These are phyloP conservation scores for Bauhinia variegata DNA, from an alignment of 306 rosid species.

Conservation along the genomic window DNA sequence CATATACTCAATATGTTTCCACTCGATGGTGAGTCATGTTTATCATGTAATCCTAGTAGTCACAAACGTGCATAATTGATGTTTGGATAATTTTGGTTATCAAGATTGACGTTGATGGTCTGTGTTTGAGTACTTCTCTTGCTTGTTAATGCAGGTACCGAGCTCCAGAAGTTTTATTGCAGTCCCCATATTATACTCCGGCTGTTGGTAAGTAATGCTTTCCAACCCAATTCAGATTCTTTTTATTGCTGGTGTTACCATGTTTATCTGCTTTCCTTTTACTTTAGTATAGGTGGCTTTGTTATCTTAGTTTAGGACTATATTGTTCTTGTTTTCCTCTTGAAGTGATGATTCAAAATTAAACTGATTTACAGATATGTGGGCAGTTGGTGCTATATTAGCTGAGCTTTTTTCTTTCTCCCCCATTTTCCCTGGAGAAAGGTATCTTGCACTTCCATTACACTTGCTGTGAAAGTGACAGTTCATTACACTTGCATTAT, in stretches of 20 bases:
- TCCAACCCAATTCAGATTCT: slow-evolving; percentile 14
- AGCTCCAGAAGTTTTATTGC: slow-evolving; percentile 89
- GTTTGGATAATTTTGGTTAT: not conserved
- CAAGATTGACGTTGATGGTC: slow-evolving; percentile 8
- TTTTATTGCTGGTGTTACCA: not conserved
- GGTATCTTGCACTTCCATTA: slow-evolving; percentile 49
- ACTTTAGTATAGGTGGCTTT: not conserved
- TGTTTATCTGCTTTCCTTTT: slow-evolving; percentile 19
- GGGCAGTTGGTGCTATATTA: slow-evolving; percentile 88
- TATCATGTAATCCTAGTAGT: slow-evolving; percentile 16
- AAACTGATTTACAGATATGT: slow-evolving; percentile 69
- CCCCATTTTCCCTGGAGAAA: slow-evolving; percentile 88
- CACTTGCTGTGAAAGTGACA: slow-evolving; percentile 31
- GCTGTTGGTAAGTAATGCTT: slow-evolving; percentile 70
- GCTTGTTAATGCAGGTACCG: slow-evolving; percentile 65
- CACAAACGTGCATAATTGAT: slow-evolving; percentile 6
- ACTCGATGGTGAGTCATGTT: slow-evolving; percentile 79
- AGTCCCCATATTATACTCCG: slow-evolving; percentile 69
- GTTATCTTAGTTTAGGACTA: not conserved
- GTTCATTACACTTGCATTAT: not conserved
- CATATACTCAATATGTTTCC: slow-evolving; percentile 92
- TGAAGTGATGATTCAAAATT: slow-evolving; percentile 40
- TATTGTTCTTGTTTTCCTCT: slow-evolving; percentile 37
- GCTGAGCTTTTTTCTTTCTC: slow-evolving; percentile 84
- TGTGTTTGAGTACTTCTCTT: slow-evolving; percentile 14